Conservation (phyloP, 768 basidiomycete species). For the Boletales sp. region DNA sequence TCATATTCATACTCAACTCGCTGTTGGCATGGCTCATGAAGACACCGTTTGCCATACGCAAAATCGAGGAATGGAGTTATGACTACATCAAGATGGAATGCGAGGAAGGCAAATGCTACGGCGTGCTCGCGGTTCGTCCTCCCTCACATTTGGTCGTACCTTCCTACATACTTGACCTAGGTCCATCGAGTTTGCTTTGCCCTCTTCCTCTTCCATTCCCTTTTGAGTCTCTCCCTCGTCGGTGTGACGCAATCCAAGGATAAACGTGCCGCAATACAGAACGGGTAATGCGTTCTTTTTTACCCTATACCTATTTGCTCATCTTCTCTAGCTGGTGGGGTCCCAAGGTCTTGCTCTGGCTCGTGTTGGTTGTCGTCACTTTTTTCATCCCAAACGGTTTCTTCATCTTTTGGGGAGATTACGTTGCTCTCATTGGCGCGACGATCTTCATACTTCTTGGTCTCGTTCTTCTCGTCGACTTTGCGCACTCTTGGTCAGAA, state of each 20-base stretch:
- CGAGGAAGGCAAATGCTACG: constrained; percentile 89
- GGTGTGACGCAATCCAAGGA: constrained; percentile 88
- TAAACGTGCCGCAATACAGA: constrained; percentile 93
- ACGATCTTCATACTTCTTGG: constrained; percentile 96
- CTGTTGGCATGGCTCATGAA: constrained; percentile 97
- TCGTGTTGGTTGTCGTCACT: constrained; percentile 71
- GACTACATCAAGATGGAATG: constrained; percentile 99
- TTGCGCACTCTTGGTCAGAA: constrained; percentile 98
- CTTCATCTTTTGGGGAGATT: constrained; percentile 99
- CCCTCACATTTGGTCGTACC: background rate
- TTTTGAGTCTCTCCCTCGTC: constrained; percentile 75
- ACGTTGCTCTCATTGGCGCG: constrained; percentile 86
- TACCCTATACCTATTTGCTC: constrained; percentile 8
- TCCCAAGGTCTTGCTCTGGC: constrained; percentile 88
- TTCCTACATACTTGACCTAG: constrained; percentile 31
- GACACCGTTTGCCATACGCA: constrained; percentile 79
- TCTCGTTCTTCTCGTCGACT: constrained; percentile 95
- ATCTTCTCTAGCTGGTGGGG: constrained; percentile 86
- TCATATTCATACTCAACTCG: constrained; percentile 94
- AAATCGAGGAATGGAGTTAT: constrained; percentile 88
- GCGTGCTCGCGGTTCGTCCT: constrained; percentile 80
- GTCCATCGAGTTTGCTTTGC: constrained; percentile 98
- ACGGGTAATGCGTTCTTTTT: constrained; percentile 59
- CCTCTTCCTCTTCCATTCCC: constrained; percentile 79
- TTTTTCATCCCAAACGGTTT: constrained; percentile 96